Evolutionary conservation across 371 early-diverging fungal genomes (phyloP).

Genomic region (Mucor circinelloides): DNA sequence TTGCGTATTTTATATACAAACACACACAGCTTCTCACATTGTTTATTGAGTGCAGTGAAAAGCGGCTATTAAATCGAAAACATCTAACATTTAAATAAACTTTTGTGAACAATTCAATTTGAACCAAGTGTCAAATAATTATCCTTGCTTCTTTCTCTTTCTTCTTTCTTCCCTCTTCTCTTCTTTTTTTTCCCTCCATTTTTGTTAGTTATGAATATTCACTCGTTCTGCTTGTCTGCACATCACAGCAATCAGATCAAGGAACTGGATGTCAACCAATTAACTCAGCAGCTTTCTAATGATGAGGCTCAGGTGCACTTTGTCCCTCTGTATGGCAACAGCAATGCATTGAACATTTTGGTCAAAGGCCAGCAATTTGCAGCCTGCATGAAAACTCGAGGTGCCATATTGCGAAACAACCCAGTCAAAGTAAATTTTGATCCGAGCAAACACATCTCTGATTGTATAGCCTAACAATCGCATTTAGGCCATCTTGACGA

Average conservation of each 20-base stretch:
- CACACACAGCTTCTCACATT: not conserved
- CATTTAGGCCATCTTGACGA: constrained; percentile 6
- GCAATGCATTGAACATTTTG: constrained; percentile 5
- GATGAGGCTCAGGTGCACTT: not conserved
- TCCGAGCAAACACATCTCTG: not conserved
- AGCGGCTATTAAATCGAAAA: not conserved
- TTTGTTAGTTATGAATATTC: not conserved
- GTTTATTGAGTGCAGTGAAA: not conserved
- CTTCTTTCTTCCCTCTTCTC: not conserved
- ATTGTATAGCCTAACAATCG: not conserved
- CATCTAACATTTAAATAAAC: not conserved
- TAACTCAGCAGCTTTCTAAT: not conserved
- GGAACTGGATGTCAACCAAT: not conserved
- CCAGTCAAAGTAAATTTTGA: constrained; percentile 13
- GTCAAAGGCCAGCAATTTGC: constrained; percentile 1
- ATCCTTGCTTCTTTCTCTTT: not conserved
- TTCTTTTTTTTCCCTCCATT: not conserved
- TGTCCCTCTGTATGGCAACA: constrained; percentile 6
- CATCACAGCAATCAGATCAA: not conserved
- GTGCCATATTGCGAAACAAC: constrained; percentile 3
- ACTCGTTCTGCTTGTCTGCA: constrained; percentile 3
- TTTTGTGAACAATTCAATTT: not conserved
- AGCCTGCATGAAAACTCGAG: not conserved
- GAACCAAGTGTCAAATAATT: constrained; percentile 3
- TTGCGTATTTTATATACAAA: not conserved